A percentile compares a stretch with the other conserved stretches of the same genome.
Evolutionary conservation across 2,329 filamentous ascomycete species (phyloP).

Genomic region (Calonectria pseudoturangicola): DNA sequence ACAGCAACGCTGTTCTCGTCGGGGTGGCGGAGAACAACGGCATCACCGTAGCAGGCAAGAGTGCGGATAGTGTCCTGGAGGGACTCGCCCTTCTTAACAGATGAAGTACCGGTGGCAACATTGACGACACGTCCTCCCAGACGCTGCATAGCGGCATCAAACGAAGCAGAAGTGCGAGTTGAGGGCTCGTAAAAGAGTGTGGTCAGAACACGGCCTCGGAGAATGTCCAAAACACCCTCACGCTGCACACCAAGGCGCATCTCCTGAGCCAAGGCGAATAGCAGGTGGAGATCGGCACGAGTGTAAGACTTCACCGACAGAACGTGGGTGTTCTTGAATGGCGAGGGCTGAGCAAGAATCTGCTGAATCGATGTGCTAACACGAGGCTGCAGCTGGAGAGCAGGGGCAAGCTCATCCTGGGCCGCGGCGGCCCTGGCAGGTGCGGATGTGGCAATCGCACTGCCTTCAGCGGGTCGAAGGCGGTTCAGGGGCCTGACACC

Average conservation of each 20-base stretch:
- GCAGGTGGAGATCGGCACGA: conserved; percentile 89
- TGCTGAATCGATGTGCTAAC: conserved; percentile 79
- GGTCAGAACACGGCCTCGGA: conserved; percentile 90
- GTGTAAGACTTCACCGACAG: conserved; percentile 94
- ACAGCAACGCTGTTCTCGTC: conserved; percentile 86
- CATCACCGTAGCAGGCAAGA: conserved; percentile 94
- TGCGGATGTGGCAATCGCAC: conserved; percentile 45
- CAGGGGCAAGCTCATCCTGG: conserved; percentile 67
- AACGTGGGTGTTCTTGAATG: conserved; percentile 93
- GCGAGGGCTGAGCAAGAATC: conserved; percentile 83
- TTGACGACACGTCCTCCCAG: conserved; percentile 91
- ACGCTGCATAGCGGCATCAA: conserved; percentile 98
- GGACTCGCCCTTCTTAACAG: conserved; percentile 94
- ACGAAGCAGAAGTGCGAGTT: conserved; percentile 94
- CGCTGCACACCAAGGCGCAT: conserved; percentile 97
- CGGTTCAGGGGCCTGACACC: conserved; percentile 56
- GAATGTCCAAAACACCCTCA: conserved; percentile 89
- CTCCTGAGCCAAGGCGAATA: conserved; percentile 98
- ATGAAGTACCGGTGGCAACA: conserved; percentile 89
- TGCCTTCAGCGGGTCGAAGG: conserved; percentile 56
- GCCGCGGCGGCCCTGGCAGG: conserved; percentile 51
- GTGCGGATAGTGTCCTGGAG: conserved; percentile 96
- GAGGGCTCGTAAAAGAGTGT: conserved; percentile 99
- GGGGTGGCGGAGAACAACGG: conserved; percentile 96
- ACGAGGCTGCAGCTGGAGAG: conserved; percentile 69